Evolutionary conservation across 1,139 yeast genomes (phyloP).

Genomic region (Petasospora rhodanensis): DNA sequence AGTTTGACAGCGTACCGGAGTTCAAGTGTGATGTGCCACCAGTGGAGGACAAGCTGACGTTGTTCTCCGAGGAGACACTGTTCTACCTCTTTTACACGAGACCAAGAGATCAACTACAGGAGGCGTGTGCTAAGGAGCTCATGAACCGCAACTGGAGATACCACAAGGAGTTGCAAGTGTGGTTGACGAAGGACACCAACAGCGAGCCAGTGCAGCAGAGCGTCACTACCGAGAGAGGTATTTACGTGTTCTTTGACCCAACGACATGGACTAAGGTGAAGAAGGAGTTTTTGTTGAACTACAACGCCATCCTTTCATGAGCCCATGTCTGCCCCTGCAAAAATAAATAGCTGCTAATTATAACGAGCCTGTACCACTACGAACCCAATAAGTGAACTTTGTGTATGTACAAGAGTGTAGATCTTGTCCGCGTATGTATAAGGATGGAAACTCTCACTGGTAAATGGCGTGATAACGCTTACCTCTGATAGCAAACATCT

Average conservation of each 20-base stretch:
- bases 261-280: slow-evolving; percentile 94
- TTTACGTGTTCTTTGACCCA: slow-evolving; percentile 95
- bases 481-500: slow-evolving; percentile 88
- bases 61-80: slow-evolving; percentile 86
- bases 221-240: slow-evolving; percentile 86
- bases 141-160: slow-evolving; percentile 93
- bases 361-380: too few species aligned
- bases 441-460: slow-evolving; percentile 15
- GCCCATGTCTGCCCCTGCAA: too few species aligned
- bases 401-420: too few species aligned
- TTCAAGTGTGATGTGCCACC: slow-evolving; percentile 12
- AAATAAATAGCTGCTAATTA: too few species aligned
- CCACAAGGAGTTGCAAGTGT: slow-evolving; percentile 91
- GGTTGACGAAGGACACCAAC: slow-evolving; percentile 93
- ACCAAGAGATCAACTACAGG: slow-evolving; percentile 92
- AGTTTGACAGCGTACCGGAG: slow-evolving; percentile 49
- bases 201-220: slow-evolving; percentile 85
- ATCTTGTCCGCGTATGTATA: too few species aligned
- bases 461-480: slow-evolving; percentile 87
- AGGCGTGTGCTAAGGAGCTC: slow-evolving; percentile 87
- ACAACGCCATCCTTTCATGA: slow-evolving; percentile 53
- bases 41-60: slow-evolving; percentile 52
- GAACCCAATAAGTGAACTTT: too few species aligned
- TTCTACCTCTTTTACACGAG: slow-evolving; percentile 92
- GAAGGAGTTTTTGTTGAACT: slow-evolving; percentile 71